Conservation (phyloP, 176 grass and related monocot species). For the Bromus sterilis region DNA sequence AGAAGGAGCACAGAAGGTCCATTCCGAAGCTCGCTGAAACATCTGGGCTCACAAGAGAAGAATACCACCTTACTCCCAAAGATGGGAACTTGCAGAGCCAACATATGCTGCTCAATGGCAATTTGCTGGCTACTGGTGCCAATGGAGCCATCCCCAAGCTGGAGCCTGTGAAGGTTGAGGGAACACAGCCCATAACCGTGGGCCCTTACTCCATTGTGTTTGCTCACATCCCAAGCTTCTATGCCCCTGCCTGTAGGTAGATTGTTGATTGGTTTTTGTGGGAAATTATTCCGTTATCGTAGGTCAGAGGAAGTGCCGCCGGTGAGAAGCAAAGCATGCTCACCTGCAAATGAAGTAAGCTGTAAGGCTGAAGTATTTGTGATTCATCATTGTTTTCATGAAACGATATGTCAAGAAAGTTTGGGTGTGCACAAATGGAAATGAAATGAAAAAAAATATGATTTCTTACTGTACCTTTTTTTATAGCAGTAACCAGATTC, state of each 20-base stretch:
- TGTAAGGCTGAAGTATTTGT: conserved; percentile 50
- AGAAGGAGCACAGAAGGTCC: conserved; percentile 20
- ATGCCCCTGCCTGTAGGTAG: conserved; percentile 71
- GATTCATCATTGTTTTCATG: conserved; percentile 29
- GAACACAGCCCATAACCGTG: conserved; percentile 55
- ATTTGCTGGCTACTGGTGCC: conserved; percentile 41
- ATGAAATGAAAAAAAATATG: no score
- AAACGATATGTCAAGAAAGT: conserved; percentile 15
- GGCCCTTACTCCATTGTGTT: conserved; percentile 83
- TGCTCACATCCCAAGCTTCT: conserved; percentile 62
- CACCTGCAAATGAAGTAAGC: conserved; percentile 39
- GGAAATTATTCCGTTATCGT: neutral
- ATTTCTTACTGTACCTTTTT: no score
- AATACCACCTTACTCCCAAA: conserved; percentile 87
- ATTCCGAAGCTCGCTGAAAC: conserved; percentile 20
- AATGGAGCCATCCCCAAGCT: conserved; percentile 64
- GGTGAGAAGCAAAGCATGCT: conserved; percentile 70
- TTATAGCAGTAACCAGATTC: neutral
- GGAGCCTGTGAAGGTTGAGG: conserved; percentile 42
- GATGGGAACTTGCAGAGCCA: conserved; percentile 81
- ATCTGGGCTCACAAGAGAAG: conserved; percentile 47
- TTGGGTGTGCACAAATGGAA: neutral
- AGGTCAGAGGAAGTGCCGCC: conserved; percentile 11
- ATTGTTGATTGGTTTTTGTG: neutral
- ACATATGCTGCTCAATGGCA: conserved; percentile 75